Evolutionary conservation across 2,329 filamentous ascomycete species (phyloP), one percentile per base, ranked within the genome.

Genomic region (Daldinia sp.): DNA sequence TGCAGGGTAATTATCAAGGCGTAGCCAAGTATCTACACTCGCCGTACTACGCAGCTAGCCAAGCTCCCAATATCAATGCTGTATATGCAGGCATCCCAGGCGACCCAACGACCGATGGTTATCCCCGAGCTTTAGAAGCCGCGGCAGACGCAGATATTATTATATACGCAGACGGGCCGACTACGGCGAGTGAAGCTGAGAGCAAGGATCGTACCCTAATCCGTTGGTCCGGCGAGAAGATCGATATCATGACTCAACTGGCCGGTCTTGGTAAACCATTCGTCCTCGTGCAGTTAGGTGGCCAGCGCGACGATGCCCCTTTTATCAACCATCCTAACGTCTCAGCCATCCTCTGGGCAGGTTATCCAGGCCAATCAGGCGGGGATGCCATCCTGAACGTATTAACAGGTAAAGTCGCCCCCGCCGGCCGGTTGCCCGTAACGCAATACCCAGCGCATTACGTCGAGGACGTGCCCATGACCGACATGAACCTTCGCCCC

Each of bases 11-110:
- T 56, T 76, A 91, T 77, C 81, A 75, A 64, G 88, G 88, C 30
- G 77, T 81, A 2, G 82, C 89, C 0, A 86, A 87, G 0, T 90
- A 86, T 76, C 78, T 87, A 2, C 83, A 82, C 69, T 84, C 82
- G 3, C 88, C 88, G 0, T 78, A 87, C 0, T 83, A 82, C 33
- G 87, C 88, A 6, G 83, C 87, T 7, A 75, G 83, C 37, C 78
- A 83, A 30, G 81, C 84, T 2, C 81, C 81, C 4, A 78, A 85
- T 37, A 79, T 81, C 0, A 82, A 86, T 23, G 82, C 82, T 69
- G 84, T 85, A 57, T 84, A 81, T 6, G 71, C 63, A 10, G 80
- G 79, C 7, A 67, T 78, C 3, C 71, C 76, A 3, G 69, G 73
- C 6, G 72, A 78, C 55, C 75, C 76, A n/a, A 69, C 63, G 37